A percentile compares a stretch with the other conserved stretches of the same genome.
These are phyloP conservation scores for Tolypocladium sp. DNA, from an alignment of 2,329 filamentous ascomycete genomes.

Conservation along the genomic window DNA sequence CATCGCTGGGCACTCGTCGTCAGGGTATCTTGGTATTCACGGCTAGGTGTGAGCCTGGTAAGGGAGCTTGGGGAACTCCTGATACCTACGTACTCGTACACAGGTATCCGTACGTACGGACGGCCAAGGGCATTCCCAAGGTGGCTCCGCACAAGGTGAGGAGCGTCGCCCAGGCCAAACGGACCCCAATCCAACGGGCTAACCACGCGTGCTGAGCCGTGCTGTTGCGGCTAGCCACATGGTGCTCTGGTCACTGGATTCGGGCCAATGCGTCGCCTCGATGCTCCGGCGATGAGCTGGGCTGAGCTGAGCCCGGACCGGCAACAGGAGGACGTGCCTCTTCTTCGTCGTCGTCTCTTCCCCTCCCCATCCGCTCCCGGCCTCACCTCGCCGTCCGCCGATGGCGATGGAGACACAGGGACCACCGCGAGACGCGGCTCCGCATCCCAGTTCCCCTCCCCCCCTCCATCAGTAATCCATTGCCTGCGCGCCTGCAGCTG, in stretches of 20 bases:
- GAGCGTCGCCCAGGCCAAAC: background rate
- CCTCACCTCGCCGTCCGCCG: background rate
- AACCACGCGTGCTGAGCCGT: background rate
- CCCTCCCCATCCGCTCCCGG: background rate
- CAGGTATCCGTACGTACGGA: too few species aligned
- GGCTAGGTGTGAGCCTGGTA: background rate
- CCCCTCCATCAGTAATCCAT: background rate
- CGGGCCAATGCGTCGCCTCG: background rate
- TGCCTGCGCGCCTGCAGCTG: background rate
- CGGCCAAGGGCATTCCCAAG: background rate
- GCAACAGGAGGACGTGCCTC: background rate
- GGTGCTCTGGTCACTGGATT: conserved; percentile 14
- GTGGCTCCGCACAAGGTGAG: background rate
- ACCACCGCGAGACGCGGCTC: background rate
- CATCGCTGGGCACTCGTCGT: background rate
- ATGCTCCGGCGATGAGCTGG: background rate
- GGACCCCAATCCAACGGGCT: background rate
- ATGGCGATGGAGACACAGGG: background rate
- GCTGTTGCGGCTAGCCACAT: conserved; percentile 14
- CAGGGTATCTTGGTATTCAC: background rate
- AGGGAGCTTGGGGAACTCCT: background rate
- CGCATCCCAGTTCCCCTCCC: background rate
- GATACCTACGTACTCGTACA: too few species aligned
- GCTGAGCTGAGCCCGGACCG: background rate
- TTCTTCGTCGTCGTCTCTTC: background rate